Percentiles rank a stretch among this genome's conserved stretches.
These are phyloP conservation scores for apple (Malus domestica) DNA, from an alignment of 306 rosid genomes.

Conservation along the genomic window ASM211411v1 NC_041800.1:4577501-4578000, in stretches of 20 bases:
- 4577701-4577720: slow-evolving; percentile 49
- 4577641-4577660: slow-evolving; percentile 53
- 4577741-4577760: slow-evolving; percentile 5
- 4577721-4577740: slow-evolving; percentile 1
- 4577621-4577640: slow-evolving; percentile 71
- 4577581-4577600: slow-evolving; percentile 82
- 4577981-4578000: slow-evolving; percentile 63
- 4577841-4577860: slow-evolving; percentile 54
- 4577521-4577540: slow-evolving; percentile 50
- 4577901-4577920: slow-evolving; percentile 81
- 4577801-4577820: slow-evolving; percentile 48
- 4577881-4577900: slow-evolving; percentile 53
- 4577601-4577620: slow-evolving; percentile 96
- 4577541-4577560: slow-evolving; percentile 49
- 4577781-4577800: slow-evolving; percentile 19
- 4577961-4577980: slow-evolving; percentile 53
- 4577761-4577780: slow-evolving; percentile 1
- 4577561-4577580: slow-evolving; percentile 57
- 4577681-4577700: slow-evolving; percentile 54
- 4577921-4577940: slow-evolving; percentile 95
- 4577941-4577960: slow-evolving; percentile 72
- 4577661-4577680: slow-evolving; percentile 47
- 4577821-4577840: slow-evolving; percentile 53
- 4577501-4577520: slow-evolving; percentile 42
- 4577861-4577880: slow-evolving; percentile 55